A percentile compares a stretch with the other conserved stretches of the same genome.
Conservation (phyloP, 2,329 filamentous ascomycete species). For the Calonectria pseudoturangicola region DNA sequence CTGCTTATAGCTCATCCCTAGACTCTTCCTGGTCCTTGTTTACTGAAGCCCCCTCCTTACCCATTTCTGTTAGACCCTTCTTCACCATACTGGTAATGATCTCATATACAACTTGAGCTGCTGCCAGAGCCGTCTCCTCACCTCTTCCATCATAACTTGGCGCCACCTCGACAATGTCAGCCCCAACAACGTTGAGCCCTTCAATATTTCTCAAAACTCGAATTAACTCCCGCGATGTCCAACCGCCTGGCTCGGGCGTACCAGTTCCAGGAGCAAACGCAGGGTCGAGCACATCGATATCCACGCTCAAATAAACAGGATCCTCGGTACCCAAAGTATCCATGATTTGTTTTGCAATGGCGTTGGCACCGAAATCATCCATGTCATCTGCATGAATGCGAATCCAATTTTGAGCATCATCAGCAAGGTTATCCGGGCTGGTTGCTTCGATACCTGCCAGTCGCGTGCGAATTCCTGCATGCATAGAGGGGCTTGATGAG, state of each 20-base stretch:
- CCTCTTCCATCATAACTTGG: slow-evolving; percentile 86
- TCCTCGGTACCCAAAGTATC: slow-evolving; percentile 77
- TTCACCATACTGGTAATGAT: slow-evolving; percentile 72
- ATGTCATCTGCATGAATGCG: slow-evolving; percentile 88
- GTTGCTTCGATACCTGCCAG: slow-evolving; percentile 75
- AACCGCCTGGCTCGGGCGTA: slow-evolving; percentile 88
- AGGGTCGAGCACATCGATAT: slow-evolving; percentile 88
- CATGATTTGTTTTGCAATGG: slow-evolving; percentile 80
- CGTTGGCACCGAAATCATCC: slow-evolving; percentile 82
- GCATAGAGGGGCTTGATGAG: slow-evolving; percentile 76
- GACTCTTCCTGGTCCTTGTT: background rate
- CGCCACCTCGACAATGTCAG: slow-evolving; percentile 89
- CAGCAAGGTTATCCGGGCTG: slow-evolving; percentile 79
- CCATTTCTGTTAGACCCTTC: background rate
- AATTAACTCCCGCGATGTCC: slow-evolving; percentile 89
- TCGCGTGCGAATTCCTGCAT: slow-evolving; percentile 85
- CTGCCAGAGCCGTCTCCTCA: slow-evolving; percentile 86
- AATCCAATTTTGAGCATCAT: slow-evolving; percentile 83
- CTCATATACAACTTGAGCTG: slow-evolving; percentile 87
- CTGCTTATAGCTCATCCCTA: slow-evolving; percentile 6
- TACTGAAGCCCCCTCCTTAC: background rate
- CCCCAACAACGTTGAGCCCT: slow-evolving; percentile 85
- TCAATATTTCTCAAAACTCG: slow-evolving; percentile 86
- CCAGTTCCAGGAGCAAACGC: slow-evolving; percentile 78
- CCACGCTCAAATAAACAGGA: slow-evolving; percentile 83